Evolutionary conservation across 306 rosid genomes (phyloP), one percentile per base, ranked within the genome.

Genomic region (Inga leiocalycina): DNA sequence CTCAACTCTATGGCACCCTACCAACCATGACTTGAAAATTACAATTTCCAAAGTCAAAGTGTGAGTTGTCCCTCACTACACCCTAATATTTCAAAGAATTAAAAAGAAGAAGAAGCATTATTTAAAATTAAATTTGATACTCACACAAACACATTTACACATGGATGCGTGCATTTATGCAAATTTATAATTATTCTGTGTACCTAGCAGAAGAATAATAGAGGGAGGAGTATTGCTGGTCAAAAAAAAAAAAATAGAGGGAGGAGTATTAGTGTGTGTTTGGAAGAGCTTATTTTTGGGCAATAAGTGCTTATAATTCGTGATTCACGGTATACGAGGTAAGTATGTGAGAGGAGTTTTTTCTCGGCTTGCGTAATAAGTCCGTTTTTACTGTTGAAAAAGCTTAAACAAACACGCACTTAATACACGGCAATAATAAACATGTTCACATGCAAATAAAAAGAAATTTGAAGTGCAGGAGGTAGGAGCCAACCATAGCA

Each of bases 11-110:
- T 17, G 3, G 8, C 67, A 7, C 39, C 74, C 15, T 14, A 3
- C 66, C 66, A 59, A 61, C 70, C 74, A 61, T 12, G 46, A 61
- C 24, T 20, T 20, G 56, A 48, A 48, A 20, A 15, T 20, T 20
- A 46, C 12, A n/a, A n/a, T 45, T 45, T 41, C 19, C 32, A 16
- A 76, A 77, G 76, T 65, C 84, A 75, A 84, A 74, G 20, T 3
- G 27, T 67, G 87, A 84, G 87, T 74, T 79, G 87, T 83, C 80
- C 27, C 19, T 79, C 87, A 83, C 80, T 27, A 27, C 19, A 61
- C n/a, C 41, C 39, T 30, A 76, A n/a, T 30, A 52, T 52, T 54
- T 44, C 37, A 74, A 64, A 34, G 14, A 30, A 22, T 27, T 45
- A 34, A 12, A 0, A 32, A 2, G 34, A 32, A 32, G 34, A 30